phyloP scores from a whole-genome alignment of 1,284 basidiomycete species.

The Ceratobasidium sp. region DNA sequence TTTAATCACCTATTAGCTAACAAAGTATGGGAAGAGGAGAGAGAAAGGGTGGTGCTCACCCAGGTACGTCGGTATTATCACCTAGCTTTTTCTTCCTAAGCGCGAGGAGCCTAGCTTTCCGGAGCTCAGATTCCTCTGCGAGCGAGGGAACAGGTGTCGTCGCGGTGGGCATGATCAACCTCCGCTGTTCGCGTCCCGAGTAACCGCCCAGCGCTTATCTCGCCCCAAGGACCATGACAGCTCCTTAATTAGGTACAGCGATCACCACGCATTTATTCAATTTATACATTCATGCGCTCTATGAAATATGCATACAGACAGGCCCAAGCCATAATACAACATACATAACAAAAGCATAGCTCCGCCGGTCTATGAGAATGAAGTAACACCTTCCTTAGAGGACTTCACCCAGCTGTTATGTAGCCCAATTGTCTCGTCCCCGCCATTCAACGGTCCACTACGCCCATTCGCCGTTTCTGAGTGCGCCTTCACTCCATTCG shows the following conservation, averaged over 20 bases:
- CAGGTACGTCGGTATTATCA: constrained; percentile 58
- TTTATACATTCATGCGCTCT: constrained; percentile 5
- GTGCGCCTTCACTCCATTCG: constrained; percentile 51
- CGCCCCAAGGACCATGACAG: not conserved
- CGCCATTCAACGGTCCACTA: constrained; percentile 66
- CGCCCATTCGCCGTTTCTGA: constrained; percentile 56
- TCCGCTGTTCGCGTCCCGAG: not conserved
- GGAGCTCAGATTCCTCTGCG: constrained; percentile 84
- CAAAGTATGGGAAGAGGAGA: constrained; percentile 26
- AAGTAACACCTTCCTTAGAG: constrained; percentile 24
- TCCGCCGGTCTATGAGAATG: constrained; percentile 9
- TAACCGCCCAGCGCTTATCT: constrained; percentile 44
- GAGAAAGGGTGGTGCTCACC: constrained; percentile 56
- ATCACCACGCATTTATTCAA: not conserved
- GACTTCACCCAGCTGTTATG: constrained; percentile 66
- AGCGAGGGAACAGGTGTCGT: constrained; percentile 64
- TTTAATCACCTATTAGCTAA: constrained; percentile 1
- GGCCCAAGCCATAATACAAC: constrained; percentile 20
- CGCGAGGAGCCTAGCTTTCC: constrained; percentile 87
- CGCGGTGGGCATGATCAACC: constrained; percentile 51
- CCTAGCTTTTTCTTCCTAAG: constrained; percentile 84
- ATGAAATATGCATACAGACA: constrained; percentile 8
- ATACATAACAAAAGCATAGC: constrained; percentile 9
- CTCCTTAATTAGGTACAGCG: no score
- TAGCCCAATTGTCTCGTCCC: constrained; percentile 81